phyloP scores from a whole-genome alignment of 306 rosid genomes.

The Prunus salicina region DNA sequence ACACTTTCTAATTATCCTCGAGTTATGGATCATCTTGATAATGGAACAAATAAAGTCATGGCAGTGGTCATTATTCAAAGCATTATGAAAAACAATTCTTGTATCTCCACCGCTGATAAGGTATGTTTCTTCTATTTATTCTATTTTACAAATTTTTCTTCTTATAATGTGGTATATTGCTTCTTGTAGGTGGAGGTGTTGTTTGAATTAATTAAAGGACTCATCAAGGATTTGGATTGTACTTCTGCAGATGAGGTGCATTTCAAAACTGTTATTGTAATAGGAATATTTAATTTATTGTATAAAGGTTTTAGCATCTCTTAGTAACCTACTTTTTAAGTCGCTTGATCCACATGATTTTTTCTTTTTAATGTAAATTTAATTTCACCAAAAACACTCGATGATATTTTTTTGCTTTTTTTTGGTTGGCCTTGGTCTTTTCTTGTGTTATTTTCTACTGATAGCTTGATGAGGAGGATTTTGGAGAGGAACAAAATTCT shows the following conservation, averaged over 20 bases:
- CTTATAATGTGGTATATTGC: not conserved
- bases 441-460: conserved; percentile 16
- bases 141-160: conserved; percentile 2
- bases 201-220: conserved; percentile 50
- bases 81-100: conserved; percentile 44
- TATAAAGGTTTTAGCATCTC: not conserved
- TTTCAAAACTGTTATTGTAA: not conserved
- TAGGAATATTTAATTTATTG: not conserved
- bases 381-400: not conserved
- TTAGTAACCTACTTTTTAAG: not conserved
- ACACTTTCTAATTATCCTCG: conserved; percentile 53
- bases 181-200: conserved; percentile 47
- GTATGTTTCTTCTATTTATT: conserved; percentile 24
- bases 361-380: not conserved
- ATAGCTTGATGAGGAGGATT: conserved; percentile 54
- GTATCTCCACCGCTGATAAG: conserved; percentile 52
- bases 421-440: not conserved
- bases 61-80: conserved; percentile 50
- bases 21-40: conserved; percentile 48
- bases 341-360: not conserved
- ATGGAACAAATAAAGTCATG: conserved; percentile 52
- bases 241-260: conserved; percentile 36
- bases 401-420: not conserved
- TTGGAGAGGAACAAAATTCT: conserved; percentile 49
- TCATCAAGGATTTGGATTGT: conserved; percentile 44